Evolutionary conservation across 1,284 basidiomycete species (phyloP), one percentile per base, ranked within the genome.

Genomic region (Dichomitus squalens): DNA sequence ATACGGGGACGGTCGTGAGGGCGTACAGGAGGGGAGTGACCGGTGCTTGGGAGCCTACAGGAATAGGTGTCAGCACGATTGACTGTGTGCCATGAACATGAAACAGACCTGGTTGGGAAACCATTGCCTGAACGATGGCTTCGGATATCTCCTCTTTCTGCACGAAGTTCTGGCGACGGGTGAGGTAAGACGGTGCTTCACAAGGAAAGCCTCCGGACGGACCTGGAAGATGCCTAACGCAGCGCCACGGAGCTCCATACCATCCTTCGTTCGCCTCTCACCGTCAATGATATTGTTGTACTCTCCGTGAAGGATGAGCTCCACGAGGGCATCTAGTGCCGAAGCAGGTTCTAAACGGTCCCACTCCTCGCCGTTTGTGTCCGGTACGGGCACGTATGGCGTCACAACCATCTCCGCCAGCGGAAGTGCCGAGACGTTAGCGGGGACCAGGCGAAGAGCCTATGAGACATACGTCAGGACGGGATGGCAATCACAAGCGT

Each of bases 311-410:
- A 92, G 72, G n/a, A 80, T 80, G 16, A 90, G 78, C 65, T 91
- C 89, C 0, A 91, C 81, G 4, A 92, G 77, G 0, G 79, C 85
- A 66, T 92, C 90, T n/a, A 92, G 76, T 0, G 87, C 86, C n/a
- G 87, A 85, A 2, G 87, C 81, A 5, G 85, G 79, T 62, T 92
- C 90, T 25, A 93, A 71, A 27, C 90, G 81, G 70, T 93, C 90
- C 90, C 90, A 93, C 70, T 93, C 90, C 73, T 92, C 91, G n/a
- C 88, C 90, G 61, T 90, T 89, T 1, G 89, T 87, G 61, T 90
- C 90, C 6, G 90, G 89, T 16, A 93, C 90, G 33, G 90, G 90
- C 70, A 91, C 82, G 63, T 92, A 93, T 8, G 90, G 88, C 3
- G 88, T 91, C 38, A 92, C 67, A 23, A 79, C 75, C 41, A 90